A percentile compares a stretch with the other conserved stretches of the same genome.
Conservation (phyloP, 352 stramenopile genomes). For the Pythium diclinum region DNA sequence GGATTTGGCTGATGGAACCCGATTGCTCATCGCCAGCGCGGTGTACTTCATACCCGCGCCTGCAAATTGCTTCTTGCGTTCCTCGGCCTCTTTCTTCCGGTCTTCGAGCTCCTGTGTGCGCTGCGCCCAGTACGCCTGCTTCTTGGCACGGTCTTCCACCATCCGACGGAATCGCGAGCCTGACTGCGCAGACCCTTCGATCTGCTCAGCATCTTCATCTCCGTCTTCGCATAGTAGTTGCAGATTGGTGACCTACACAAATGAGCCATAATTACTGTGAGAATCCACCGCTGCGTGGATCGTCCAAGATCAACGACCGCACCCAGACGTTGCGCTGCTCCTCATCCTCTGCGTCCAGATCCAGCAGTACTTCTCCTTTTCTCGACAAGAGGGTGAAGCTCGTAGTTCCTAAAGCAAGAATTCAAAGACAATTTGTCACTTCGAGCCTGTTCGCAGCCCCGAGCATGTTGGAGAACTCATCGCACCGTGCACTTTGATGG, state of each 20-base stretch:
- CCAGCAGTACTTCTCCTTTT: constrained; percentile 61
- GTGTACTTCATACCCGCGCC: constrained; percentile 81
- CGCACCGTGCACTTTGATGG: constrained; percentile 52
- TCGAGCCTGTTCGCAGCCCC: no score
- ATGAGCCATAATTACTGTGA: no score
- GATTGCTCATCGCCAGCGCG: constrained; percentile 70
- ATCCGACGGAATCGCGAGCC: constrained; percentile 60
- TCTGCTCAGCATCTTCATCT: constrained; percentile 30
- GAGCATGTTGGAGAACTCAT: background rate
- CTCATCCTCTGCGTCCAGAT: constrained; percentile 65
- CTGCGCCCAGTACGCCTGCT: constrained; percentile 77
- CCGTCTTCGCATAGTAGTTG: constrained; percentile 73
- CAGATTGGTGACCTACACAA: constrained; percentile 51
- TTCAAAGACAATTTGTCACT: background rate
- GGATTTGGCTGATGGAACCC: constrained; percentile 27
- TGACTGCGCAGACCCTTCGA: constrained; percentile 30
- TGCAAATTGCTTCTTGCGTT: constrained; percentile 76
- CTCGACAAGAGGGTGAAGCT: constrained; percentile 55
- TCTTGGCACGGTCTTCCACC: constrained; percentile 72
- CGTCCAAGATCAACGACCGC: constrained; percentile 1
- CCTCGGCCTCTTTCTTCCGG: constrained; percentile 67
- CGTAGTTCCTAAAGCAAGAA: constrained; percentile 27
- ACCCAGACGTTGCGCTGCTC: constrained; percentile 71
- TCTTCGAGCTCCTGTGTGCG: constrained; percentile 75
- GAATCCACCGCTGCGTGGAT: no score